phyloP scores from a whole-genome alignment of 345 rosid genomes.

The Acer campestre region DNA sequence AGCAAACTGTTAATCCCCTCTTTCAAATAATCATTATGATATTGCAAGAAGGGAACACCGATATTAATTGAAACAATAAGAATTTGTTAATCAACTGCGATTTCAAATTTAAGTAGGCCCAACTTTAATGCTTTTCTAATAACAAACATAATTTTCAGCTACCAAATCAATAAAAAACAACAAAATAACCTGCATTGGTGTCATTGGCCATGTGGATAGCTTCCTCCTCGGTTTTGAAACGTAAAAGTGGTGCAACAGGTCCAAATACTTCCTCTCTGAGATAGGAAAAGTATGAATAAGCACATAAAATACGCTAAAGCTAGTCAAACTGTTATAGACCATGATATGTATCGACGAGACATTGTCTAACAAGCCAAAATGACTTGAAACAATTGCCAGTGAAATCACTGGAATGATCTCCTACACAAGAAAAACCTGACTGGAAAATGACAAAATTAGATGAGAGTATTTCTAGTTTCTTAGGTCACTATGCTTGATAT shows the following conservation, averaged over 20 bases:
- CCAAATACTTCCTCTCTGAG: conserved; percentile 94
- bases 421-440: neutral
- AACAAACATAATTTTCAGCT: neutral
- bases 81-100: neutral
- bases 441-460: neutral
- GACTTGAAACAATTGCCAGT: neutral
- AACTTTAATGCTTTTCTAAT: neutral
- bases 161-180: neutral
- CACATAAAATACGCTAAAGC: conserved; percentile 3
- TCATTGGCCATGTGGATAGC: conserved; percentile 80
- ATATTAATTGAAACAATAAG: neutral
- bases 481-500: neutral
- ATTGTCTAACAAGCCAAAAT: neutral
- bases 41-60: neutral
- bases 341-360: neutral
- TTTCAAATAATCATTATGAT: neutral
- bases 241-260: conserved; percentile 89
- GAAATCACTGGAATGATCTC: neutral
- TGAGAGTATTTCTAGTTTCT: neutral
- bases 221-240: conserved; percentile 88
- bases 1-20: conserved; percentile 15
- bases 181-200: conserved; percentile 74
- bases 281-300: conserved; percentile 1
- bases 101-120: neutral
- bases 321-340: neutral